Percentiles rank a stretch among this genome's conserved stretches.
Conservation (phyloP, 371 early-diverging fungal species). For the Syncephalis fuscata region DNA sequence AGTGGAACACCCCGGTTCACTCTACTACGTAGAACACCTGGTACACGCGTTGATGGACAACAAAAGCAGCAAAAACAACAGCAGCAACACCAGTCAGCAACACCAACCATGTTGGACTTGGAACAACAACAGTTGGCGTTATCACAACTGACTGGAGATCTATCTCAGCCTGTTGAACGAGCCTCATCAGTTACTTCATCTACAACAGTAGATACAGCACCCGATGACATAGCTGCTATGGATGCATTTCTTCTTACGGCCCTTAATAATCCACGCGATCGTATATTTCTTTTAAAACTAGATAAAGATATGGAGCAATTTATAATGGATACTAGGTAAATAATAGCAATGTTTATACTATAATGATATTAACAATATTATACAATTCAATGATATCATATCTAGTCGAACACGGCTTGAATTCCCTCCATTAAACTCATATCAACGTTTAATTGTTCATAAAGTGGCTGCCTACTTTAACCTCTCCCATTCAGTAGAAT, state of each 20-base stretch:
- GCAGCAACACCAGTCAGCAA: too few relatives aligned
- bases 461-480: slow-evolving; percentile 54
- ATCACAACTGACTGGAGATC: too few relatives aligned
- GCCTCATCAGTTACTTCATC: too few relatives aligned
- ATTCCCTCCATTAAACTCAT: slow-evolving; percentile 59
- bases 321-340: slow-evolving; percentile 38
- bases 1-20: too few relatives aligned
- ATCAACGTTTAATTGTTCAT: slow-evolving; percentile 59
- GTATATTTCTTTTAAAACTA: slow-evolving; percentile 51
- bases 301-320: slow-evolving; percentile 49
- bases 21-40: too few relatives aligned
- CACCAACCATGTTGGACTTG: too few relatives aligned
- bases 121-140: too few relatives aligned
- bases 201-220: neutral
- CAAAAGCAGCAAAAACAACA: too few relatives aligned
- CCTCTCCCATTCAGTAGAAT: slow-evolving; percentile 41
- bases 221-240: slow-evolving; percentile 5
- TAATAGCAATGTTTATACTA: neutral
- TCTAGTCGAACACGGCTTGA: slow-evolving; percentile 35
- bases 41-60: too few relatives aligned
- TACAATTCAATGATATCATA: neutral
- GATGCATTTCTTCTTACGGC: slow-evolving; percentile 46
- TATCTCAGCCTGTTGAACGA: too few relatives aligned
- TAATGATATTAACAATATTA: neutral
- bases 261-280: slow-evolving; percentile 48